phyloP scores from a whole-genome alignment of 148 eudicot species.

The Silene conica region DNA sequence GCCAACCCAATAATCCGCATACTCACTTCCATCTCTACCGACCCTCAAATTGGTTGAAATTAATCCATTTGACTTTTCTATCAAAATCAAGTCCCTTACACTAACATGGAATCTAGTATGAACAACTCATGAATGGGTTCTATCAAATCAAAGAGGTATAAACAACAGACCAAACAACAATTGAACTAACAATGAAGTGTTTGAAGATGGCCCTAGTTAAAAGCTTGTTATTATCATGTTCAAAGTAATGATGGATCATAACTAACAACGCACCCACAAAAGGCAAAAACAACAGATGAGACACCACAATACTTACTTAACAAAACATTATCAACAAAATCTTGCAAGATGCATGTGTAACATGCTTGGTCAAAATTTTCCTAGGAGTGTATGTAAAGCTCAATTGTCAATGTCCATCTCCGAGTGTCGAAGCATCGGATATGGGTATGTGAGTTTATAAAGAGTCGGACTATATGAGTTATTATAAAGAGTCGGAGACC shows the following conservation, averaged over 20 bases:
- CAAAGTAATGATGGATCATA: conserved; percentile 17
- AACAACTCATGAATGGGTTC: neutral
- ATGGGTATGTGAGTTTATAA: no score
- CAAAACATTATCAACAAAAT: no score
- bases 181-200: conserved; percentile 20
- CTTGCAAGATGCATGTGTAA: no score
- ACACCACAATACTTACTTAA: neutral
- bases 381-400: no score
- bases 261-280: conserved; percentile 19
- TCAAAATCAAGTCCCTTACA: neutral
- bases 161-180: neutral
- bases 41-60: neutral
- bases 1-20: no score
- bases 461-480: no score
- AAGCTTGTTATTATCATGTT: conserved; percentile 24
- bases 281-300: conserved; percentile 18
- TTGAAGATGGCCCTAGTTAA: conserved; percentile 5
- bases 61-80: neutral
- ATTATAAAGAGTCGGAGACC: no score
- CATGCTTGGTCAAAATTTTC: no score
- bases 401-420: no score
- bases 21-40: neutral
- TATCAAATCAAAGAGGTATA: neutral
- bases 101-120: neutral
- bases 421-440: no score